Evolutionary conservation across 2,329 filamentous ascomycete genomes (phyloP).

Genomic region (Emergomyces orientalis): DNA sequence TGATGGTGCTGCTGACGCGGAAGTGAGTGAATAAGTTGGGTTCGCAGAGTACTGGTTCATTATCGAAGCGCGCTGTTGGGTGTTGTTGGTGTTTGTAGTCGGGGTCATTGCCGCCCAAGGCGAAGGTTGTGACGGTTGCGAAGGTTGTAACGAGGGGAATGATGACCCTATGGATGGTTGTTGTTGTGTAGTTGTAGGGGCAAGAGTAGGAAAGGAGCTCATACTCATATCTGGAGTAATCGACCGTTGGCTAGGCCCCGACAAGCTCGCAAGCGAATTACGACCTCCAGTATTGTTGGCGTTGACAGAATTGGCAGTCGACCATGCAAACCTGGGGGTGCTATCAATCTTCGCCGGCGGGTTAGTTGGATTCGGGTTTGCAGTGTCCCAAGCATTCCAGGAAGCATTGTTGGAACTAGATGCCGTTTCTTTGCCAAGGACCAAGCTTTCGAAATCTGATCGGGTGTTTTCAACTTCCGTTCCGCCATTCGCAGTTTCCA

Average conservation of each 20-base stretch:
- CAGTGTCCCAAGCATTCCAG: slow-evolving; percentile 27
- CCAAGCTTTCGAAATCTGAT: slow-evolving; percentile 78
- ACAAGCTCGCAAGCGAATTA: slow-evolving; percentile 14
- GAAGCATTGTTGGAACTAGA: slow-evolving; percentile 27
- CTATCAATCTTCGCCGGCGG: slow-evolving; percentile 21
- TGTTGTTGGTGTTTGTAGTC: not conserved
- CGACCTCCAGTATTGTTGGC: slow-evolving; percentile 15
- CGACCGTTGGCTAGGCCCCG: slow-evolving; percentile 32
- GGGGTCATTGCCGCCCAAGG: slow-evolving; percentile 8
- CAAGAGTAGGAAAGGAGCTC: slow-evolving; percentile 40
- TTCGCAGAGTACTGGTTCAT: slow-evolving; percentile 5
- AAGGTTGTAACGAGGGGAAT: slow-evolving; percentile 7
- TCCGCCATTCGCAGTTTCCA: slow-evolving; percentile 33
- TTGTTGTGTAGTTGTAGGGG: slow-evolving; percentile 29
- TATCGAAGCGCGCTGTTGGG: not conserved
- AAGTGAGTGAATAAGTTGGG: slow-evolving; percentile 14
- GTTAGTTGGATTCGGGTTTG: slow-evolving; percentile 20
- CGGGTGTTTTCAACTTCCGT: slow-evolving; percentile 47
- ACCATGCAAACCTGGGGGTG: slow-evolving; percentile 38
- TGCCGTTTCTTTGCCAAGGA: slow-evolving; percentile 58
- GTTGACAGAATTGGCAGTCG: slow-evolving; percentile 22
- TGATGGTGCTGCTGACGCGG: slow-evolving; percentile 16
- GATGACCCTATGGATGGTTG: slow-evolving; percentile 6
- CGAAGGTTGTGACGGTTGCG: not conserved
- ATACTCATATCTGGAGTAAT: slow-evolving; percentile 46